These are phyloP conservation scores for Microcyclosporella mali DNA, from an alignment of 2,329 filamentous ascomycete genomes.

Conservation along the genomic window DNA sequence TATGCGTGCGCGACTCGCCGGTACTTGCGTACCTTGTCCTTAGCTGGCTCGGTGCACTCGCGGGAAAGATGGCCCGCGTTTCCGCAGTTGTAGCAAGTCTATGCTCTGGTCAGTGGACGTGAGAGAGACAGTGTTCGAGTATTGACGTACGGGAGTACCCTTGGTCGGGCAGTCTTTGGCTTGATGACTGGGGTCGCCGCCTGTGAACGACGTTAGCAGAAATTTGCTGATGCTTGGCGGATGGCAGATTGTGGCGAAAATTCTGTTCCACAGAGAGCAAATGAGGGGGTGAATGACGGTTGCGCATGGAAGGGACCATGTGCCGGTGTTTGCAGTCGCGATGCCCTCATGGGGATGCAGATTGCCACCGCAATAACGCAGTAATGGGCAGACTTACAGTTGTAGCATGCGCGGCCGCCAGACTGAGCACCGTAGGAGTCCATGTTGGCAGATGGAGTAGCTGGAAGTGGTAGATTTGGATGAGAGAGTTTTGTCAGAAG, in stretches of 20 bases:
- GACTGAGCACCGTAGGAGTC: slow-evolving; percentile 37
- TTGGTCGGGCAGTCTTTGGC: slow-evolving; percentile 48
- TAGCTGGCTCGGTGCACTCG: slow-evolving; percentile 83
- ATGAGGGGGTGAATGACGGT: too few relatives aligned
- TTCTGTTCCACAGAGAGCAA: too few relatives aligned
- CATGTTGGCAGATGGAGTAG: slow-evolving; percentile 32
- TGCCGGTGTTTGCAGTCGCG: too few relatives aligned
- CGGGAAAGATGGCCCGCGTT: slow-evolving; percentile 55
- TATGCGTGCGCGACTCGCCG: neutral
- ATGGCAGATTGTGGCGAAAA: neutral
- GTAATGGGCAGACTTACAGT: slow-evolving; percentile 43
- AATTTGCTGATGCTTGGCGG: slow-evolving; percentile 13
- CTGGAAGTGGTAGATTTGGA: slow-evolving; percentile 3
- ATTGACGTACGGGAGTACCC: slow-evolving; percentile 32
- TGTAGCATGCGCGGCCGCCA: slow-evolving; percentile 51
- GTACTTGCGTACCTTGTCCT: slow-evolving; percentile 59
- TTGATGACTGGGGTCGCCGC: slow-evolving; percentile 45
- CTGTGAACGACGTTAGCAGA: slow-evolving; percentile 27
- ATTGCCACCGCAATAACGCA: neutral
- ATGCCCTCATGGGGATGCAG: too few relatives aligned
- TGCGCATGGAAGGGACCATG: too few relatives aligned
- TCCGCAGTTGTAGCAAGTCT: slow-evolving; percentile 43
- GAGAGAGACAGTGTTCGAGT: neutral
- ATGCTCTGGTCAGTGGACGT: slow-evolving; percentile 31
- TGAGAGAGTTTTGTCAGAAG: too few relatives aligned